Evolutionary conservation across 148 eudicot species (phyloP), one percentile per base, ranked within the genome.

Genomic region (Dianthus caryophyllus): DNA sequence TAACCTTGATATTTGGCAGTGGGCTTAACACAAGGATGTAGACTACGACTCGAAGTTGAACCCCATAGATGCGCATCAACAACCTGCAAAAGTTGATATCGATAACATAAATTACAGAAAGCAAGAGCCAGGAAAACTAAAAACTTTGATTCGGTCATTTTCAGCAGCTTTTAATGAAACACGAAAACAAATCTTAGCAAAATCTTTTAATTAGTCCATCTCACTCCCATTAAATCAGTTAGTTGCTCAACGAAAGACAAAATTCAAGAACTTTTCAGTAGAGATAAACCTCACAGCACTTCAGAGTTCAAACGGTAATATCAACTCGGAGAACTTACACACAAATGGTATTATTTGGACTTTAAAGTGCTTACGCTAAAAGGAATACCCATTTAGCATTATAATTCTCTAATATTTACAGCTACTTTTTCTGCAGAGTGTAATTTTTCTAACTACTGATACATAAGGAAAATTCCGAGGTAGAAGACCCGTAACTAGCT

Each of bases 1-100:
- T 33, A 59, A 91, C 97, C 97, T 91, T 78, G 75, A 73, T 88
- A 88, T 73, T 71, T 82, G 59, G 83, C 52, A 36, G 92, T 83
- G 49, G 90, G 92, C 63, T 81, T 69, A 38, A 82, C 82, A 76
- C 97, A 91, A 25, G 81, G 82, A 31, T 59, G 83, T 57, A 91
- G 76, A 65, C 85, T 81, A 71, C 64, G 60, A 70, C 84, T 79
- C 24, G 61, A 69, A 36, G 81, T 81, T 56, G 82, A 58, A 80
- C 50, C 80, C 92, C 85, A 83, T 62, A 83, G 76, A 48, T 73
- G 56, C 66, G 76, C 73, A 60, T 87, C 79, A 46, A 65, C 27
- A 59, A 69, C 60, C 88, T 91, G 82, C 51, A 53, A 49, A 65
- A 68, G 61, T n/a, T n/a, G n/a, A n/a, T n/a, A n/a, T n/a, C n/a